Evolutionary conservation across 1,284 basidiomycete species (phyloP).

Genomic region (Moniliella sp.): DNA sequence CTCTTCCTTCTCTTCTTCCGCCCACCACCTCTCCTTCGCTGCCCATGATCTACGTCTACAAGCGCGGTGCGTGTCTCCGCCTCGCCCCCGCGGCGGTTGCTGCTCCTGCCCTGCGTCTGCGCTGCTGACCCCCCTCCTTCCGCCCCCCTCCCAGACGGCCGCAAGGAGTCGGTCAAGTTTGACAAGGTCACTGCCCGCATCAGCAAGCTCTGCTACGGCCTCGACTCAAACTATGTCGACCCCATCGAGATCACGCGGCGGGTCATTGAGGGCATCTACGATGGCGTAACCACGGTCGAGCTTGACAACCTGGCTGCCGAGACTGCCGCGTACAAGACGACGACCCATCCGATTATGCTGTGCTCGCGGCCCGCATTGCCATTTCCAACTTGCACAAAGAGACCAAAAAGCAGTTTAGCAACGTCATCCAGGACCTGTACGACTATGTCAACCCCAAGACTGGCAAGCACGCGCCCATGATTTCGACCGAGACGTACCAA

Average conservation of each 20-base stretch:
- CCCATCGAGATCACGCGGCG: slow-evolving; percentile 49
- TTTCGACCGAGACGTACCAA: slow-evolving; percentile 67
- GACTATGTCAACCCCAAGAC: slow-evolving; percentile 95
- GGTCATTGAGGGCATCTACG: slow-evolving; percentile 81
- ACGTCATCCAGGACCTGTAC: slow-evolving; percentile 74
- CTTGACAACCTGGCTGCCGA: slow-evolving; percentile 61
- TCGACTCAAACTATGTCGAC: slow-evolving; percentile 70
- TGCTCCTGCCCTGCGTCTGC: not conserved
- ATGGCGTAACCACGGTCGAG: slow-evolving; percentile 87
- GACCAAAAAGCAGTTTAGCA: slow-evolving; percentile 87
- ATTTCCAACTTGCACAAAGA: slow-evolving; percentile 98
- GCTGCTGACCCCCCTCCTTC: not conserved
- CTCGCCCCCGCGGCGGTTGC: not conserved
- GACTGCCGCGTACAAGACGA: slow-evolving; percentile 90
- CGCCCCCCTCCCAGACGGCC: slow-evolving; percentile 13
- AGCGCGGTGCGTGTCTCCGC: slow-evolving; percentile 16
- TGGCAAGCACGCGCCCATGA: slow-evolving; percentile 57
- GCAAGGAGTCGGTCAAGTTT: slow-evolving; percentile 25
- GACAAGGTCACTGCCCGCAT: slow-evolving; percentile 43
- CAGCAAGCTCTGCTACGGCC: slow-evolving; percentile 77
- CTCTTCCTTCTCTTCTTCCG: too few species aligned
- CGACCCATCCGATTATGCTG: slow-evolving; percentile 78
- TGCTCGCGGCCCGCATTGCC: slow-evolving; percentile 89
- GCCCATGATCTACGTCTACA: slow-evolving; percentile 34
- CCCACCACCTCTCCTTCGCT: too few species aligned